Evolutionary conservation across 2,329 filamentous ascomycete species (phyloP).

Genomic region (Ophiostoma sp.): DNA sequence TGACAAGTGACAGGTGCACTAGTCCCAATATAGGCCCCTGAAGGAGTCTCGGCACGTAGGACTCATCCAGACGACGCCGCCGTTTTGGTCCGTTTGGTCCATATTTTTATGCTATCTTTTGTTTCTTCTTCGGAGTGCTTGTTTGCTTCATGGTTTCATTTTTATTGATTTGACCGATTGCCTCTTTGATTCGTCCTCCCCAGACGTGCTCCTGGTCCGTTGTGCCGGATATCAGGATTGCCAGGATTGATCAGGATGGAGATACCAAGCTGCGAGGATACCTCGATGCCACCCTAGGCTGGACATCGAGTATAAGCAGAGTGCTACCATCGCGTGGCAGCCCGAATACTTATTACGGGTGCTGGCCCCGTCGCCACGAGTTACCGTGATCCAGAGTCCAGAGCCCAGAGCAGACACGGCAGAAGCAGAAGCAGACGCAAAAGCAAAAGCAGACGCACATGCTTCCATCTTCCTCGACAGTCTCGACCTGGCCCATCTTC

Average conservation of each 20-base stretch:
- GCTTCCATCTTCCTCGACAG: neutral
- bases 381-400: neutral
- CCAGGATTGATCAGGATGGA: neutral
- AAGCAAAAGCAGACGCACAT: neutral
- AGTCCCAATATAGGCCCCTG: neutral
- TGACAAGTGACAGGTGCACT: neutral
- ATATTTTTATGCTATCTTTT: neutral
- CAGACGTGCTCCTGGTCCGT: neutral
- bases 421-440: too few relatives aligned
- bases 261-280: neutral
- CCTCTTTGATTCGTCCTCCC: neutral
- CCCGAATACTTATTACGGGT: neutral
- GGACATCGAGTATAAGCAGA: neutral
- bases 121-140: neutral
- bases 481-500: neutral
- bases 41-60: neutral
- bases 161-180: neutral
- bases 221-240: neutral
- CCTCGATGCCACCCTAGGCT: neutral
- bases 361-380: neutral
- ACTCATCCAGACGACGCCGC: neutral
- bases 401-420: too few relatives aligned
- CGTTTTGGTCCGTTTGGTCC: constrained; percentile 7
- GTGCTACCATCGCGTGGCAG: neutral
- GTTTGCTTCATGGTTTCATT: neutral